phyloP scores from a whole-genome alignment of 495 filamentous ascomycete genomes.

The Tuber magnatum region DNA sequence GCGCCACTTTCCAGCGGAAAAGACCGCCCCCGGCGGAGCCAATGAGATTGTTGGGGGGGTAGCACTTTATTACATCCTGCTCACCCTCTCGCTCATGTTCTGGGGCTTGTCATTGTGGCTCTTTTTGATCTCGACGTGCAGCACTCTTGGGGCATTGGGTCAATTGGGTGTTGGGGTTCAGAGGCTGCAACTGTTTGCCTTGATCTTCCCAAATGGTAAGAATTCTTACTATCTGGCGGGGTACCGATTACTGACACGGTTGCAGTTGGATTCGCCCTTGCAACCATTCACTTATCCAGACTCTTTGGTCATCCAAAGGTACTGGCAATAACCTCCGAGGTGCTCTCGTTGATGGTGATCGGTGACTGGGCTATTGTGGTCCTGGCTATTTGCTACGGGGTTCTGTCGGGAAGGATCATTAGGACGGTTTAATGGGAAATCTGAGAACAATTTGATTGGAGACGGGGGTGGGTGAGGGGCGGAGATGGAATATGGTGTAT shows the following conservation, averaged over 20 bases:
- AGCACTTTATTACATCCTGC: slow-evolving; percentile 30
- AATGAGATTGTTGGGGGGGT: slow-evolving; percentile 29
- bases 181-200: slow-evolving; percentile 31
- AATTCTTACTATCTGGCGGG: background rate
- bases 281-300: slow-evolving; percentile 26
- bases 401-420: slow-evolving; percentile 33
- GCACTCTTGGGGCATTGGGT: slow-evolving; percentile 18
- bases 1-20: slow-evolving; percentile 22
- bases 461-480: background rate
- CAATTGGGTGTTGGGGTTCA: slow-evolving; percentile 30
- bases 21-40: slow-evolving; percentile 10
- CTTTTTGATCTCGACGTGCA: slow-evolving; percentile 26
- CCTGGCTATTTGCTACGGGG: slow-evolving; percentile 22
- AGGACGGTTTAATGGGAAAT: slow-evolving; percentile 10
- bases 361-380: slow-evolving; percentile 20
- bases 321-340: slow-evolving; percentile 19
- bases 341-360: slow-evolving; percentile 19
- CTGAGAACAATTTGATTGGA: no score
- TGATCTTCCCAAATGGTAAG: slow-evolving; percentile 33
- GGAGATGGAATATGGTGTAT: background rate
- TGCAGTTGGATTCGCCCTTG: slow-evolving; percentile 29
- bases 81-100: slow-evolving; percentile 27
- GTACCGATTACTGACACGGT: background rate
- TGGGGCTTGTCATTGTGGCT: slow-evolving; percentile 38
- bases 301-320: slow-evolving; percentile 23